phyloP scores from a whole-genome alignment of 208 protist genomes.

The Leishmania amazonensis region DNA sequence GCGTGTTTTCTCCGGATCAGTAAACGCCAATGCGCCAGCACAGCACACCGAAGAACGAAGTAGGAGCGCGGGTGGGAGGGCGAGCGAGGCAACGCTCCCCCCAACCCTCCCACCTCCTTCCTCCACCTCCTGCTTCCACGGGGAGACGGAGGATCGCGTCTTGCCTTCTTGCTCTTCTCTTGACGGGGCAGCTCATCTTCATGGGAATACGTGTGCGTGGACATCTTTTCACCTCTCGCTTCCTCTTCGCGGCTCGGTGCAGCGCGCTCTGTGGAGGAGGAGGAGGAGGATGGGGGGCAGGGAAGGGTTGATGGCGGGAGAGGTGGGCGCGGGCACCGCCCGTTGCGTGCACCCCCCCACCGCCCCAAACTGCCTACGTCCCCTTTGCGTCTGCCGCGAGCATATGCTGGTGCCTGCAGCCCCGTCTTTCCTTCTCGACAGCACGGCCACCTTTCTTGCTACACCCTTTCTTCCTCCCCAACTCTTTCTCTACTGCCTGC shows the following conservation, averaged over 20 bases:
- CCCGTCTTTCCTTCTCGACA: neutral
- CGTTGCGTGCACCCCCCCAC: neutral
- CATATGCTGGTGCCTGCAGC: neutral
- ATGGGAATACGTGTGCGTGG: neutral
- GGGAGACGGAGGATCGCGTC: neutral
- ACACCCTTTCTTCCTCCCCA: neutral
- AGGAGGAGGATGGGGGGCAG: neutral
- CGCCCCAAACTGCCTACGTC: neutral
- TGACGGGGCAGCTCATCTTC: too few relatives aligned
- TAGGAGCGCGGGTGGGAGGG: too few relatives aligned
- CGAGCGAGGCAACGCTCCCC: neutral
- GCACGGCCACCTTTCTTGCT: neutral
- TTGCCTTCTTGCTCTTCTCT: neutral
- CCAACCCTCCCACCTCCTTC: neutral
- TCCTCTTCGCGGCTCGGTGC: slow-evolving; percentile 13
- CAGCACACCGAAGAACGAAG: too few relatives aligned
- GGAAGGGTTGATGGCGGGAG: neutral
- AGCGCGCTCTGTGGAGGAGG: neutral
- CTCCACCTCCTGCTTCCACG: neutral
- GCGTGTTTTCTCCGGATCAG: too few relatives aligned
- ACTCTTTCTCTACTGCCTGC: slow-evolving; percentile 1
- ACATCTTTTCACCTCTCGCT: neutral
- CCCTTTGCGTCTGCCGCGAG: neutral
- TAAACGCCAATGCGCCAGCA: too few relatives aligned
- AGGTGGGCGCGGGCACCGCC: neutral